Percentiles rank a stretch among this genome's conserved stretches.
Evolutionary conservation across 2,329 filamentous ascomycete species (phyloP).

Genomic region (Talaromyces verruculosus): DNA sequence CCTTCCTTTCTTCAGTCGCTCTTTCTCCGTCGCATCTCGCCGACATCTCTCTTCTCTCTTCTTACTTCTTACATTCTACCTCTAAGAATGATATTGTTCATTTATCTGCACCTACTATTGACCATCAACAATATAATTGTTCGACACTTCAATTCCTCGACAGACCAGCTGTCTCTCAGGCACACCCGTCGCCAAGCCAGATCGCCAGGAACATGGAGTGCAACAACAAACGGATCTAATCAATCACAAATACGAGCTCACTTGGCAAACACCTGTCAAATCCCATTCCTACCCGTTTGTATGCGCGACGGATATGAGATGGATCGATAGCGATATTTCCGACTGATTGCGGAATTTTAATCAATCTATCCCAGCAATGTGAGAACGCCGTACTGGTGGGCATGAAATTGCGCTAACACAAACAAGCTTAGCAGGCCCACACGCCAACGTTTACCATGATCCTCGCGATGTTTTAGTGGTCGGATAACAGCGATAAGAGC

Average conservation of each 20-base stretch:
- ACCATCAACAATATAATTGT: neutral
- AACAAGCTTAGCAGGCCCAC: neutral
- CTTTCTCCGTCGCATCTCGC: neutral
- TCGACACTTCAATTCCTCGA: neutral
- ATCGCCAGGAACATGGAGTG: neutral
- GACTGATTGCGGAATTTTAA: constrained; percentile 4
- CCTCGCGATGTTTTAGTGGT: neutral
- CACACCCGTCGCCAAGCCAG: neutral
- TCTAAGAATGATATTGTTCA: neutral
- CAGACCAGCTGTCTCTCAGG: neutral
- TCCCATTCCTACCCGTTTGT: neutral
- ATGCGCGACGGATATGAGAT: neutral
- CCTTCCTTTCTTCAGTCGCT: neutral
- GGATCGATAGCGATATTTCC: constrained; percentile 9
- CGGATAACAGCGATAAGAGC: constrained; percentile 1
- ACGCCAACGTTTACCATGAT: neutral
- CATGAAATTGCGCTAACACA: neutral
- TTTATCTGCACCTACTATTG: neutral
- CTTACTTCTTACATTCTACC: neutral
- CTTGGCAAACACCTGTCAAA: neutral
- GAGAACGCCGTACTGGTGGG: neutral
- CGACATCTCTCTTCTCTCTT: neutral
- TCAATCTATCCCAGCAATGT: neutral
- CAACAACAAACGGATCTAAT: neutral
- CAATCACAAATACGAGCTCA: neutral